These are phyloP conservation scores for Geoglossum glabrum DNA, from an alignment of 495 filamentous ascomycete species.

Conservation along the genomic window DNA sequence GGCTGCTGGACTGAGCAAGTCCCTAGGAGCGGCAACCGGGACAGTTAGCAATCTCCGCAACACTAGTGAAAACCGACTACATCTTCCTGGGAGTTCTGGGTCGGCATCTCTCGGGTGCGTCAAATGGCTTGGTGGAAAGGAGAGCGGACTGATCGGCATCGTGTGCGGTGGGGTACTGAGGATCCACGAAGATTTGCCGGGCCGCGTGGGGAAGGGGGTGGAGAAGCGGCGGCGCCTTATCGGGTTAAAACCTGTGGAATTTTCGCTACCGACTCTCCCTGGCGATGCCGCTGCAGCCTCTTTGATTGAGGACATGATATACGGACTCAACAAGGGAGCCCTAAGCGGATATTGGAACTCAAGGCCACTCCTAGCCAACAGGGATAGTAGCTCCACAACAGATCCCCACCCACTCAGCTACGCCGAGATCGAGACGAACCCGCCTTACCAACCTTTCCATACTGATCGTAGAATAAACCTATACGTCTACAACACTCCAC, in stretches of 20 bases:
- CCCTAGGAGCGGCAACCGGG: constrained; percentile 59
- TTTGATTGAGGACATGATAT: constrained; percentile 17
- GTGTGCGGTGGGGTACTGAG: constrained; percentile 44
- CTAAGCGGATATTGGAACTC: constrained; percentile 15
- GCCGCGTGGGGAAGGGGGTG: constrained; percentile 7
- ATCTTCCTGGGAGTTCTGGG: constrained; percentile 36
- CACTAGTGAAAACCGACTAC: constrained; percentile 64
- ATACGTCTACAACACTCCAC: constrained; percentile 30
- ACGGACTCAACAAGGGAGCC: not conserved
- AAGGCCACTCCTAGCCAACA: constrained; percentile 9
- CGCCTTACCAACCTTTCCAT: constrained; percentile 79
- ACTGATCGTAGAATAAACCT: constrained; percentile 61
- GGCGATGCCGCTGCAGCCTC: constrained; percentile 22
- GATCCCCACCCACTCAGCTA: constrained; percentile 43
- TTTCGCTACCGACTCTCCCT: constrained; percentile 31
- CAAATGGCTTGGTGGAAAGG: constrained; percentile 31
- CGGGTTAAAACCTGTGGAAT: constrained; percentile 38
- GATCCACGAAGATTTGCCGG: constrained; percentile 29
- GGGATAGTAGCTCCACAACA: constrained; percentile 4
- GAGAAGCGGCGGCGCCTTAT: constrained; percentile 18
- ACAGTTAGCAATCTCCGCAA: constrained; percentile 65
- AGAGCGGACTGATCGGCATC: constrained; percentile 29
- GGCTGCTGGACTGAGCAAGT: constrained; percentile 64
- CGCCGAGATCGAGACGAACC: constrained; percentile 83
- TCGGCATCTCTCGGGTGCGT: constrained; percentile 30